Percentiles rank a stretch among this genome's conserved stretches.
Conservation (phyloP, 2,329 filamentous ascomycete genomes). For the Lomentospora prolificans region DNA sequence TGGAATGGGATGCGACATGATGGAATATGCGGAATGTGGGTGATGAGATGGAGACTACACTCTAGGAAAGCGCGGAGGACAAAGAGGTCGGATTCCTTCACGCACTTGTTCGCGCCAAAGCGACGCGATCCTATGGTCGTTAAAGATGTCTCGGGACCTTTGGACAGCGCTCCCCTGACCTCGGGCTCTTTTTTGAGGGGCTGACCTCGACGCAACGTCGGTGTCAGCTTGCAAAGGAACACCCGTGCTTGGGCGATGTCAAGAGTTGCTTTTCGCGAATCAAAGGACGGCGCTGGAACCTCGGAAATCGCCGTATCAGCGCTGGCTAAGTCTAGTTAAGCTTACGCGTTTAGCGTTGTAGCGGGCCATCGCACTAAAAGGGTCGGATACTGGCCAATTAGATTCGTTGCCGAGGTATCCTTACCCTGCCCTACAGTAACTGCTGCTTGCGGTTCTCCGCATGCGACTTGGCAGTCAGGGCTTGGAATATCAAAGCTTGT, state of each 20-base stretch:
- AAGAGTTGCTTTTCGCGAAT: too few relatives aligned
- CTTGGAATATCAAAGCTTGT: too few relatives aligned
- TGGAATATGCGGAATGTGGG: neutral
- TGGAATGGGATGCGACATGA: neutral
- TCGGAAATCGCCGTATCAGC: neutral
- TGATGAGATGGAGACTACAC: neutral
- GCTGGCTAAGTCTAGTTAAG: neutral
- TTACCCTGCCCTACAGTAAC: neutral
- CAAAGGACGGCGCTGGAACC: neutral
- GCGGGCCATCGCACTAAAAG: too few relatives aligned
- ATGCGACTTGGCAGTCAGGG: neutral
- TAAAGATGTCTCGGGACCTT: neutral
- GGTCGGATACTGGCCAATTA: too few relatives aligned
- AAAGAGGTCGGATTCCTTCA: neutral
- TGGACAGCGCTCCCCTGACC: neutral
- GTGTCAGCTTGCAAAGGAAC: neutral
- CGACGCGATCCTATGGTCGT: neutral
- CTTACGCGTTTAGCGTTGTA: too few relatives aligned
- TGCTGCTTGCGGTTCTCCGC: neutral
- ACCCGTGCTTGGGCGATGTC: too few relatives aligned
- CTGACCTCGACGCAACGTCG: neutral
- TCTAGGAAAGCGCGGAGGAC: neutral
- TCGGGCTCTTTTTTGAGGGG: neutral
- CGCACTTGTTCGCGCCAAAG: neutral
- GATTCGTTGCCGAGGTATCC: neutral